These are phyloP conservation scores for Coriolopsis trogii DNA, from an alignment of 1,284 basidiomycete genomes.

Conservation along the genomic window DNA sequence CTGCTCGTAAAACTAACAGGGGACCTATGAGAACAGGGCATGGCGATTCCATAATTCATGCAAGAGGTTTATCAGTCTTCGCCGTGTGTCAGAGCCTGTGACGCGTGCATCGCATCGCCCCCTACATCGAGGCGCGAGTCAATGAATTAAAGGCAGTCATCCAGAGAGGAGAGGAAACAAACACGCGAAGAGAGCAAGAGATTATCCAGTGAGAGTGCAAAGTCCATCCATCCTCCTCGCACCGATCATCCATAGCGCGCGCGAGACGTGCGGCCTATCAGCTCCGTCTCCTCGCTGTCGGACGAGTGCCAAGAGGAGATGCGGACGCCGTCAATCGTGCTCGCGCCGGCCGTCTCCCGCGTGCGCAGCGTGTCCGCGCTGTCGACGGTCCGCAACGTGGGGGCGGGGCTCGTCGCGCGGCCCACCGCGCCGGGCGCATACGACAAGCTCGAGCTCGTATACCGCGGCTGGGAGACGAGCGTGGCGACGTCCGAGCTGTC, in stretches of 20 bases:
- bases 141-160: no score
- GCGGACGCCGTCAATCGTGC: conserved; percentile 1
- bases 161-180: no score
- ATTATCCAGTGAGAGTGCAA: neutral
- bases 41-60: no score
- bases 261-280: neutral
- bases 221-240: neutral
- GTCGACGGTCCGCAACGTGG: neutral
- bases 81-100: no score
- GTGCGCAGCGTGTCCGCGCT: neutral
- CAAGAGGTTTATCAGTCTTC: no score
- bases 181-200: no score
- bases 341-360: neutral
- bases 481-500: neutral
- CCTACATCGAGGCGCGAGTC: no score
- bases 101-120: no score
- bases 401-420: neutral
- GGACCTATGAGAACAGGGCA: no score
- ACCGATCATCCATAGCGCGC: no score
- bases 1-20: no score
- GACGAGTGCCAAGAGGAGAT: conserved; percentile 5
- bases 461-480: neutral
- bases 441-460: neutral
- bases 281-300: conserved; percentile 3
- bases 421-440: neutral